Conservation (phyloP, 2,329 filamentous ascomycete species). For the Teratosphaeria pseudoeucalypti region DNA sequence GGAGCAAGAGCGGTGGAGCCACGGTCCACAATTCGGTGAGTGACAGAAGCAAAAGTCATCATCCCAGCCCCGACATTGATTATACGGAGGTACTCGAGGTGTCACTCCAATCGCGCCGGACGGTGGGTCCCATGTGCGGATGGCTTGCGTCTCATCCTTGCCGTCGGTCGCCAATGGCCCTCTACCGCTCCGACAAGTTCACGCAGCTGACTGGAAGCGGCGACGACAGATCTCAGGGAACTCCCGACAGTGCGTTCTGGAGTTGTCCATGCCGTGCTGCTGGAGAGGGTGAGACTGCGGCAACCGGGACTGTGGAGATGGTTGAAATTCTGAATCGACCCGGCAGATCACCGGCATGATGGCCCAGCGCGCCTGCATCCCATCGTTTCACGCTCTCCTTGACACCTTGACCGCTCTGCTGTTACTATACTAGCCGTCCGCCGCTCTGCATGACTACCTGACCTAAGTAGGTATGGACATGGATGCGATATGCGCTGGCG, state of each 20-base stretch:
- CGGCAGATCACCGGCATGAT: background rate
- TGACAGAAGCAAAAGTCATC: background rate
- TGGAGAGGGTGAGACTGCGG: background rate
- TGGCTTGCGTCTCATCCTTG: background rate
- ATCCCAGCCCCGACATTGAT: background rate
- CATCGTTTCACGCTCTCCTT: background rate
- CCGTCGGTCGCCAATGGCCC: background rate
- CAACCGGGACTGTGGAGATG: background rate
- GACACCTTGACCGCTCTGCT: background rate
- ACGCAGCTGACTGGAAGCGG: background rate
- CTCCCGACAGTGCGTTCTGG: background rate
- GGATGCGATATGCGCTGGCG: background rate
- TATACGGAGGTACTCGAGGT: background rate
- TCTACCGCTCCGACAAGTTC: background rate
- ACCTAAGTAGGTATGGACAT: background rate
- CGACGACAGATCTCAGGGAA: background rate
- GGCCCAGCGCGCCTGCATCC: background rate
- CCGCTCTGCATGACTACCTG: background rate
- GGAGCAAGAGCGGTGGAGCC: background rate
- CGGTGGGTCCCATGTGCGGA: background rate
- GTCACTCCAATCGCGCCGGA: background rate
- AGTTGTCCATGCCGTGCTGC: background rate
- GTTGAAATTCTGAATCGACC: background rate
- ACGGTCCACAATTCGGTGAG: background rate
- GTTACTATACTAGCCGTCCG: background rate